phyloP scores from a whole-genome alignment of 306 rosid genomes.

The Arachis stenosperma region DNA sequence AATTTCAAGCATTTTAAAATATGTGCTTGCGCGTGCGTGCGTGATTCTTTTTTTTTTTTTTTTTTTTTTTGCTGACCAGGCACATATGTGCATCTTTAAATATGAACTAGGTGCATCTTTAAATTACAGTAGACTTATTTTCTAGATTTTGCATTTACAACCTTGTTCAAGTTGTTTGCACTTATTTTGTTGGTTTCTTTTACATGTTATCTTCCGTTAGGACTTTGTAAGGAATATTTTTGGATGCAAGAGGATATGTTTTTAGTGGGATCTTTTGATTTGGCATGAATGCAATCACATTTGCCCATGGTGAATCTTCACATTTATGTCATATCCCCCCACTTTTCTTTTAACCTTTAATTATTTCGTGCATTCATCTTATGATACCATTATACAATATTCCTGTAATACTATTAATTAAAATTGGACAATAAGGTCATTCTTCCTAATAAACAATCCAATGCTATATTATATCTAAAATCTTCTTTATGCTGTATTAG shows the following conservation, averaged over 20 bases:
- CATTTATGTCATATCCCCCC: neutral
- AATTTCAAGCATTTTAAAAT: neutral
- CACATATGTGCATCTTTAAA: neutral
- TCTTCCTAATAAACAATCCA: neutral
- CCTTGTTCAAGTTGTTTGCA: neutral
- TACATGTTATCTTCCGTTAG: neutral
- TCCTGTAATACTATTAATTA: neutral
- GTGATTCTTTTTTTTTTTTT: too few relatives aligned
- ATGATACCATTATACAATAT: neutral
- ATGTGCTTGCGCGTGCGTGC: too few relatives aligned
- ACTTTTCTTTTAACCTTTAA: neutral
- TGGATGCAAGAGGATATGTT: neutral
- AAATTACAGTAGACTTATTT: constrained; percentile 3
- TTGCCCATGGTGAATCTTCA: neutral
- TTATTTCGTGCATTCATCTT: constrained; percentile 11
- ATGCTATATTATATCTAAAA: constrained; percentile 1
- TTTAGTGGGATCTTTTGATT: constrained; percentile 5
- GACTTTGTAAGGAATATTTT: constrained; percentile 8
- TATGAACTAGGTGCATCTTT: constrained; percentile 1
- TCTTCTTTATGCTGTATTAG: constrained; percentile 4
- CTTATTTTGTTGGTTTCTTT: constrained; percentile 8
- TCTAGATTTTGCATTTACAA: constrained; percentile 18
- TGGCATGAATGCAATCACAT: neutral
- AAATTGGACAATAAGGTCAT: neutral
- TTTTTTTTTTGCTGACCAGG: neutral